phyloP scores from a whole-genome alignment of 345 rosid genomes.

The Jatropha curcas region DNA sequence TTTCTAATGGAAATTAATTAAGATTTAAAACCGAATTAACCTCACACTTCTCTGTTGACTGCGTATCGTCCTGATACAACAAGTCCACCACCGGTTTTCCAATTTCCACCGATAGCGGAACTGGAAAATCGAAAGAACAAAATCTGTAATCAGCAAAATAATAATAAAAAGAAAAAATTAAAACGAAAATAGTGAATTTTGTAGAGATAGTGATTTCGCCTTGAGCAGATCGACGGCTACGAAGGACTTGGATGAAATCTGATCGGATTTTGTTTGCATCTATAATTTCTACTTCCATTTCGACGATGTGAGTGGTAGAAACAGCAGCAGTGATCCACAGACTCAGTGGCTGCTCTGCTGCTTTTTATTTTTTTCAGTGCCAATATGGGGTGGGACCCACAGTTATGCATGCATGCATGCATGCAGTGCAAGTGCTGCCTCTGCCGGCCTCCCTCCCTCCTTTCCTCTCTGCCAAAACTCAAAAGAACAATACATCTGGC shows the following conservation, averaged over 20 bases:
- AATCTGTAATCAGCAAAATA: not conserved
- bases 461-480: too few species aligned
- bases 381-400: too few species aligned
- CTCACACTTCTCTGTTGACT: constrained; percentile 40
- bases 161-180: too few species aligned
- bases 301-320: not conserved
- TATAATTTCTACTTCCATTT: constrained; percentile 20
- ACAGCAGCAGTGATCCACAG: too few species aligned
- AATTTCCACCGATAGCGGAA: constrained; percentile 49
- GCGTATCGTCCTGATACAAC: constrained; percentile 50
- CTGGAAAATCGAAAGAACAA: constrained; percentile 32
- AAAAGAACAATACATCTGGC: too few species aligned
- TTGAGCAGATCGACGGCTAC: constrained; percentile 46
- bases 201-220: constrained; percentile 23
- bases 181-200: not conserved
- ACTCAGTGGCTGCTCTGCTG: not conserved
- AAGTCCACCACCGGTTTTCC: constrained; percentile 60
- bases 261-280: constrained; percentile 43
- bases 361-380: too few species aligned
- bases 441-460: too few species aligned
- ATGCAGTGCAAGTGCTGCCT: too few species aligned
- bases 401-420: too few species aligned
- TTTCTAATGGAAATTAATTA: too few species aligned
- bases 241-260: constrained; percentile 56
- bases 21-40: constrained; percentile 38